Base-by-base conservation (phyloP, 2,329 filamentous ascomycete species). In the Mollisiaceae sp. region DNA sequence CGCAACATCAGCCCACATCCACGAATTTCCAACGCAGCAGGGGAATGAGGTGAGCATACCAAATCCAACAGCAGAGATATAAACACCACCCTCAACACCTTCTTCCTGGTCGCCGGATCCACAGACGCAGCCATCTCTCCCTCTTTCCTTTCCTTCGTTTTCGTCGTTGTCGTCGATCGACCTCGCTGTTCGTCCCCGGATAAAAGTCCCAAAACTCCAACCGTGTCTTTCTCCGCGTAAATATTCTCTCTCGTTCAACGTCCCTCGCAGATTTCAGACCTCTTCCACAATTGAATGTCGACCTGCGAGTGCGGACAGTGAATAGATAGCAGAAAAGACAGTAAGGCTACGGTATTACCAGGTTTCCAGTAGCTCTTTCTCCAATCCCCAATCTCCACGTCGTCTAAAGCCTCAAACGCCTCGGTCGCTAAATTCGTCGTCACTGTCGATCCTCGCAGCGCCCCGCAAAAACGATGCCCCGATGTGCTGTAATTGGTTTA, bases 41-140 rank as follows among this genome's bases (percentile, higher is more conserved):
- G 45, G 47, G 22, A 41, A 58, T 32, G 35, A 27, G 59, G 63
- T 55, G 50, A 63, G 77, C 86, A 70, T 85, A 97, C 94, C 79
- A 98, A 80, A 78, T 98, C 94, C 14, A 98, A 84, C 18, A 98
- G 84, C 47, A 98, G 83, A 62, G 94, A 97, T 68, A 95, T 84
- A 78, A 97, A 94, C 69, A 98, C 87, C 72, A 98, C 93, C 74
- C 85, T 89, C 68, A 98, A 83, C 70, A 97, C 93, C 80, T 85
- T 89, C 80, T 92, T 97, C 68, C 94, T 88, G 77, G 82, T 83
- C 64, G 79, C 77, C 57, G 84, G 78, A 71, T 86, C 83, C 38
- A 87, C 79, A n/a, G 71, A 65, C 61, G 70, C 72, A 15, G 72
- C 72, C 75, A 77, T 77, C 18, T 54, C 32, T 18, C 1, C 24